Percentiles rank a stretch among this genome's conserved stretches.
Evolutionary conservation across 2,329 filamentous ascomycete species (phyloP).

Genomic region (Juglanconis juglandina): DNA sequence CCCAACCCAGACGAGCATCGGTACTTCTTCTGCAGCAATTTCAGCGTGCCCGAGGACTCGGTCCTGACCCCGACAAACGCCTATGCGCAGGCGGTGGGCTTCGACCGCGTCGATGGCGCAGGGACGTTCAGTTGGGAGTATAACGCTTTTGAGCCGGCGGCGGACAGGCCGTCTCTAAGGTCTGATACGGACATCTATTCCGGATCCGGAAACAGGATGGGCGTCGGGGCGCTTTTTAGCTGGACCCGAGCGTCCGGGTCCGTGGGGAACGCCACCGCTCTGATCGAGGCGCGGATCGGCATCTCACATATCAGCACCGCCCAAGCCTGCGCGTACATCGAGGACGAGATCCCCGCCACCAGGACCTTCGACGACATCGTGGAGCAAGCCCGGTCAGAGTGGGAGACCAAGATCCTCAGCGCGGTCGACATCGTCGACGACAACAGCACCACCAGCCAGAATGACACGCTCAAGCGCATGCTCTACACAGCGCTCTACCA

Average conservation of each 20-base stretch:
- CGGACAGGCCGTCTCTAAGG: neutral
- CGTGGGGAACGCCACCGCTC: neutral
- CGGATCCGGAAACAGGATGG: slow-evolving; percentile 9
- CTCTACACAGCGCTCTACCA: slow-evolving; percentile 52
- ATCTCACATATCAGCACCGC: slow-evolving; percentile 3
- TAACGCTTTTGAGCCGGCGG: neutral
- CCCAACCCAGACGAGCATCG: slow-evolving; percentile 2
- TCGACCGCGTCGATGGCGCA: slow-evolving; percentile 4
- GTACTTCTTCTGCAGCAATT: slow-evolving; percentile 9
- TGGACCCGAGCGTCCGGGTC: neutral
- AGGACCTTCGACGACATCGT: slow-evolving; percentile 5
- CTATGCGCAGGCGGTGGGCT: slow-evolving; percentile 1
- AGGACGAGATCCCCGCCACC: neutral
- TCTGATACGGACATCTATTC: slow-evolving; percentile 3
- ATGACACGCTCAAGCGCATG: slow-evolving; percentile 22
- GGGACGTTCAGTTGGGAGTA: slow-evolving; percentile 9
- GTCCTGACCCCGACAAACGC: neutral
- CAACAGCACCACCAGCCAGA: neutral
- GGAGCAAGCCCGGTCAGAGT: slow-evolving; percentile 5
- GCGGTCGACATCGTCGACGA: slow-evolving; percentile 5
- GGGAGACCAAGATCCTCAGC: slow-evolving; percentile 9
- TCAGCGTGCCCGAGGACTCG: neutral
- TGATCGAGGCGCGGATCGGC: slow-evolving; percentile 6
- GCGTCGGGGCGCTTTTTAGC: slow-evolving; percentile 7
- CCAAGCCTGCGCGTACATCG: slow-evolving; percentile 9